phyloP scores from a whole-genome alignment of 2,329 filamentous ascomycete species.

The Fusarium phyllophilum region DNA sequence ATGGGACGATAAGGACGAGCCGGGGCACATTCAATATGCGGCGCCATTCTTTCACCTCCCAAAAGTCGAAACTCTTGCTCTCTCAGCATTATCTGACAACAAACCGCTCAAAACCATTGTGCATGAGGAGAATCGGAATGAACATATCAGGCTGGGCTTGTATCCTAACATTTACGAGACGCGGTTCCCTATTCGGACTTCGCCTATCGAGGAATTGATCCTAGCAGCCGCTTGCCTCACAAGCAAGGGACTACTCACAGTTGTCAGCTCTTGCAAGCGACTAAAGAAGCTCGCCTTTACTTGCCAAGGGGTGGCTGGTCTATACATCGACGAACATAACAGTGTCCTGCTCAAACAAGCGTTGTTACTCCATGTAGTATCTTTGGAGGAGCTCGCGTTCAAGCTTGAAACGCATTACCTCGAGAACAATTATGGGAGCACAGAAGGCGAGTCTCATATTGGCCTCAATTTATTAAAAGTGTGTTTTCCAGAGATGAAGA shows the following conservation, averaged over 20 bases:
- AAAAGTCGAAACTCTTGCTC: not conserved
- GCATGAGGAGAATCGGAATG: accelerated
- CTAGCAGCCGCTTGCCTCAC: not conserved
- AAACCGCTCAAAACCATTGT: accelerated
- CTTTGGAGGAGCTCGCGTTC: not conserved
- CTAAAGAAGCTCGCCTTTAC: not conserved
- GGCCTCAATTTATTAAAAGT: not conserved
- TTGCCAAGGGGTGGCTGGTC: no score
- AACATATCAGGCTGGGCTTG: accelerated
- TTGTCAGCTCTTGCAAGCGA: not conserved
- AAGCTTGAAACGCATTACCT: no score
- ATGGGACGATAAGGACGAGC: accelerated
- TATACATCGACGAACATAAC: no score
- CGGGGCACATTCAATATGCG: accelerated
- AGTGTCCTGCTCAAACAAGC: not conserved
- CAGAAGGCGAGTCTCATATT: no score
- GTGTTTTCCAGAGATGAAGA: not conserved
- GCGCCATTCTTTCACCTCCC: not conserved
- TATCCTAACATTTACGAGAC: not conserved
- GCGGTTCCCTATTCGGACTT: not conserved
- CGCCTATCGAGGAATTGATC: not conserved
- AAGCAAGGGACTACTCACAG: not conserved
- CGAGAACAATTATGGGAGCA: no score
- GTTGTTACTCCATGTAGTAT: not conserved
- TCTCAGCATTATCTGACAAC: accelerated